A percentile compares a stretch with the other conserved stretches of the same genome.
Conservation (phyloP, 164 flowering plant species). For the Liriodendron chinense region DNA sequence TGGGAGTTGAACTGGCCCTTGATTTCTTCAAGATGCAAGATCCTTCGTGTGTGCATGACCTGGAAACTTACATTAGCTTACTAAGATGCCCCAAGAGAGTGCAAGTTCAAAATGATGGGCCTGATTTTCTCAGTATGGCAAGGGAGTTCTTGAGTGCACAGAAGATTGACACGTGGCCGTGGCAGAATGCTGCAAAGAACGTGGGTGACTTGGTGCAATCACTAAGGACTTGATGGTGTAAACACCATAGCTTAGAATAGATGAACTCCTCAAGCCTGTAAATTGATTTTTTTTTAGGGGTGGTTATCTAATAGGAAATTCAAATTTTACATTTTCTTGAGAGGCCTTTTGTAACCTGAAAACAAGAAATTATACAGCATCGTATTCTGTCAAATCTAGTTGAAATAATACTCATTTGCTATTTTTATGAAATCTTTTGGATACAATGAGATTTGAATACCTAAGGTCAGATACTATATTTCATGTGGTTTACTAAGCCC, state of each 20-base stretch:
- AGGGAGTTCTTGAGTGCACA: conserved; percentile 25
- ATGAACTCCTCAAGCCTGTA: not conserved
- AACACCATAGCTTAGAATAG: not conserved
- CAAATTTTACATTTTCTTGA: not conserved
- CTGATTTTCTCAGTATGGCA: conserved; percentile 27
- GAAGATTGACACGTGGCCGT: conserved; percentile 19
- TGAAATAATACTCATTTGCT: not conserved
- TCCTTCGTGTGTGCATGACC: conserved; percentile 63
- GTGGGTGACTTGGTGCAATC: conserved; percentile 28
- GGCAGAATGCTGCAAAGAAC: conserved; percentile 23
- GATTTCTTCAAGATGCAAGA: conserved; percentile 62
- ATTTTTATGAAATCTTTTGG: not conserved
- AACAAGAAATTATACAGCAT: not conserved
- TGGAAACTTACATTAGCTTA: conserved; percentile 45
- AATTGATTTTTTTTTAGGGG: conserved; percentile 2
- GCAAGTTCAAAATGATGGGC: conserved; percentile 15
- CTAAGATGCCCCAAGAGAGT: conserved; percentile 30
- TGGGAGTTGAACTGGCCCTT: conserved; percentile 57
- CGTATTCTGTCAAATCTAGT: not conserved
- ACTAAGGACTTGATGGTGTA: conserved; percentile 5
- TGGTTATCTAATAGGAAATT: not conserved
- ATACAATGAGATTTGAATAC: not conserved
- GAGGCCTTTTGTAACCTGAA: not conserved
- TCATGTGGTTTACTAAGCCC: not conserved
- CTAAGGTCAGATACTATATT: not conserved